Evolutionary conservation across 108 stramenopile genomes (phyloP).

Genomic region (Cyclotella baltica): DNA sequence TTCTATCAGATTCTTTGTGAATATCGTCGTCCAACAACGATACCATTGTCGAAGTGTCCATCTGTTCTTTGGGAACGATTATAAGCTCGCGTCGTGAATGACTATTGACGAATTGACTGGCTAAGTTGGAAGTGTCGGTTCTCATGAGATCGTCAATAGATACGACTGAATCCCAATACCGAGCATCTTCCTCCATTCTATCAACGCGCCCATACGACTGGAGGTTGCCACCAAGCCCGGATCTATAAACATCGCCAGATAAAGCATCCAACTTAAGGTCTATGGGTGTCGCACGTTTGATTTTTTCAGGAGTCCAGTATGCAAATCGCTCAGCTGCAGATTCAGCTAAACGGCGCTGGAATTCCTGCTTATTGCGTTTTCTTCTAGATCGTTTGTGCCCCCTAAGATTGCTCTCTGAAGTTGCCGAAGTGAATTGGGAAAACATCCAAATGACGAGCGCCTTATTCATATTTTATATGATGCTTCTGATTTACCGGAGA

Average conservation of each 20-base stretch:
- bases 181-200: not conserved
- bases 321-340: constrained; percentile 12
- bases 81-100: not conserved
- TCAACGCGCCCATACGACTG: not conserved
- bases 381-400: not conserved
- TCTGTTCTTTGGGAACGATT: constrained; percentile 4
- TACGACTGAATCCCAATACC: not conserved
- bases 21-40: constrained; percentile 7
- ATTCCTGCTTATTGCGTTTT: not conserved
- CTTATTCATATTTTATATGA: not conserved
- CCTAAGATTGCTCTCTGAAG: constrained; percentile 1
- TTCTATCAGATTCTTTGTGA: constrained; percentile 4
- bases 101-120: not conserved
- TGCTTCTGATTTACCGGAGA: not conserved
- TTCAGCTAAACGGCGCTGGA: not conserved
- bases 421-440: not conserved
- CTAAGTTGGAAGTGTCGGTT: not conserved
- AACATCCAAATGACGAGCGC: not conserved
- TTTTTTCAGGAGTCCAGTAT: constrained; percentile 15
- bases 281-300: constrained; percentile 6
- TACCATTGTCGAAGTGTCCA: not conserved
- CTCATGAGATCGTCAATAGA: constrained; percentile 3
- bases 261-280: constrained; percentile 15
- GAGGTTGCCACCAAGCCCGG: not conserved
- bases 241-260: constrained; percentile 5